Evolutionary conservation across 139 green algal genomes (phyloP).

Genomic region (Picochlorum sp.): DNA sequence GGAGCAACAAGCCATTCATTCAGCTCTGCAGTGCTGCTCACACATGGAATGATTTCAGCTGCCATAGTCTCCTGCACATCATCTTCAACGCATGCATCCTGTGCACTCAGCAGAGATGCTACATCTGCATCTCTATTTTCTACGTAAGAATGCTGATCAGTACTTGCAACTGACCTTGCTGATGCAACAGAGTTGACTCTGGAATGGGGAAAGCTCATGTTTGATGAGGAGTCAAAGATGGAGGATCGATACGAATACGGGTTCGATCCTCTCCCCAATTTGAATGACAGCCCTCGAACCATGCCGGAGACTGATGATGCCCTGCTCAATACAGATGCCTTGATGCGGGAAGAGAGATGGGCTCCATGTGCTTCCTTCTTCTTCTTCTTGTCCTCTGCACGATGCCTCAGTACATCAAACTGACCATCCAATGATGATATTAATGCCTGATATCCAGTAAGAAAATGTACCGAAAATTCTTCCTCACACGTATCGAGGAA

Average conservation of each 20-base stretch:
- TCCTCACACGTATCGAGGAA: slow-evolving; percentile 12
- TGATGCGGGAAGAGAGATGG: slow-evolving; percentile 4
- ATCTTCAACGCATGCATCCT: not conserved
- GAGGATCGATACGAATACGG: not conserved
- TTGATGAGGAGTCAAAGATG: too few species aligned
- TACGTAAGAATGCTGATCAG: not conserved
- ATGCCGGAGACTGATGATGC: slow-evolving; percentile 7
- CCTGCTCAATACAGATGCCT: not conserved
- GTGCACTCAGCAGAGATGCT: not conserved
- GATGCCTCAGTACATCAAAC: slow-evolving; percentile 12
- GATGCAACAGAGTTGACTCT: not conserved
- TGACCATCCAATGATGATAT: slow-evolving; percentile 4
- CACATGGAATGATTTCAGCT: not conserved
- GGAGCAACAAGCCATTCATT: slow-evolving; percentile 19
- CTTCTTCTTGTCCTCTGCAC: not conserved
- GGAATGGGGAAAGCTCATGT: not conserved
- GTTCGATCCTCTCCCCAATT: not conserved
- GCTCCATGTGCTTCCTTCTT: not conserved
- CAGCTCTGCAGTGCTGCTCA: slow-evolving; percentile 4
- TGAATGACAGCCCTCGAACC: slow-evolving; percentile 10
- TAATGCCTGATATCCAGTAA: slow-evolving; percentile 12
- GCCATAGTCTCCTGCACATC: not conserved
- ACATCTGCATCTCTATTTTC: not conserved
- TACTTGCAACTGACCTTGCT: not conserved
- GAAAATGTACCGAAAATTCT: slow-evolving; percentile 4